Conservation (phyloP, 371 early-diverging fungal genomes). For the Zancudomyces culisetae region DNA sequence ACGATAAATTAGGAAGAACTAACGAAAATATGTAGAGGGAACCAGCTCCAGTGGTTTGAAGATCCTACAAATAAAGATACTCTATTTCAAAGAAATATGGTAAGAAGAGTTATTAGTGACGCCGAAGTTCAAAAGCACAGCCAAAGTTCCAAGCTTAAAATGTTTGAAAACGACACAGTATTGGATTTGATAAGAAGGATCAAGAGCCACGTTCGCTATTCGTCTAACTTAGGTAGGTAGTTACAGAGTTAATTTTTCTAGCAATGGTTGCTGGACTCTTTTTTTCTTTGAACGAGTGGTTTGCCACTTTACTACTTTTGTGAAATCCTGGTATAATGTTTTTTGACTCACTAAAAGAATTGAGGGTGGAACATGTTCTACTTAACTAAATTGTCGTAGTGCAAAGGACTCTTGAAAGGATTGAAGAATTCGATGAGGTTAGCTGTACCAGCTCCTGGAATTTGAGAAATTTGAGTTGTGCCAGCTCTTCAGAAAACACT, state of each 20-base stretch:
- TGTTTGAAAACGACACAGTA: constrained; percentile 6
- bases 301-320: background rate
- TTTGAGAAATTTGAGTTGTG: background rate
- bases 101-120: constrained; percentile 11
- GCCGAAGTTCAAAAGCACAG: background rate
- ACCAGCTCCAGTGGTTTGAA: constrained; percentile 26
- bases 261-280: background rate
- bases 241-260: background rate
- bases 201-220: constrained; percentile 11
- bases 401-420: background rate
- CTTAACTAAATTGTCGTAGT: no score
- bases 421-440: background rate
- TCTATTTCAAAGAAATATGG: constrained; percentile 11
- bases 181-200: constrained; percentile 7
- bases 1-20: constrained; percentile 21
- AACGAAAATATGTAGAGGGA: constrained; percentile 17
- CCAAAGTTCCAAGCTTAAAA: constrained; percentile 2
- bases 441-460: background rate
- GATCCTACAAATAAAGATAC: constrained; percentile 26
- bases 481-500: background rate
- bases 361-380: no score
- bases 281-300: background rate
- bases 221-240: constrained; percentile 2
- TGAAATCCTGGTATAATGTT: no score
- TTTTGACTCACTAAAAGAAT: no score